phyloP scores from a whole-genome alignment of 805 yeast genomes.

The Schwanniomyces sp. region DNA sequence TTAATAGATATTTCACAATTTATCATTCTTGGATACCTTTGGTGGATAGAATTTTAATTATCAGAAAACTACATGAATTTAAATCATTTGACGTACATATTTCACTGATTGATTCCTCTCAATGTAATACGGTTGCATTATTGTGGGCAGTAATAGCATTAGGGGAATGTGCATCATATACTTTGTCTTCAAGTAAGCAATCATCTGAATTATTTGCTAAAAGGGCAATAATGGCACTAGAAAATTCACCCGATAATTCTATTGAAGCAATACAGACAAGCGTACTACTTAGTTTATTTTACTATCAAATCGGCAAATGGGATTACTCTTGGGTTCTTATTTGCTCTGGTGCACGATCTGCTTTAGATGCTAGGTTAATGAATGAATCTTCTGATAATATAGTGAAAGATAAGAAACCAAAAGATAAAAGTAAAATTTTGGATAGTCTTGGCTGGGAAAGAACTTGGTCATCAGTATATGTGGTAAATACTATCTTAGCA shows the following conservation, averaged over 20 bases:
- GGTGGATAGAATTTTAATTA: constrained; percentile 16
- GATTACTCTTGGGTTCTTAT: constrained; percentile 22
- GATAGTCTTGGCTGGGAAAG: constrained; percentile 17
- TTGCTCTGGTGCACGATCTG: constrained; percentile 21
- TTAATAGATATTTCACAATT: constrained; percentile 17
- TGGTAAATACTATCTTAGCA: constrained; percentile 19
- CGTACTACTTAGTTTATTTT: constrained; percentile 17
- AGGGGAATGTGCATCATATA: constrained; percentile 5
- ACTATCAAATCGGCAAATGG: constrained; percentile 23
- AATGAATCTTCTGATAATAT: neutral
- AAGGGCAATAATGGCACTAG: constrained; percentile 20
- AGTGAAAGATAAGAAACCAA: constrained; percentile 1
- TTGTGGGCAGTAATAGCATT: constrained; percentile 21
- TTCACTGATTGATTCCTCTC: constrained; percentile 3
- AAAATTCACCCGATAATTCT: constrained; percentile 17
- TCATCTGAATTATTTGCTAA: constrained; percentile 11
- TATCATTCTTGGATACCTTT: constrained; percentile 23
- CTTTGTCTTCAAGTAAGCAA: constrained; percentile 2
- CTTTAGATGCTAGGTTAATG: constrained; percentile 23
- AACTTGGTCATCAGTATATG: constrained; percentile 23
- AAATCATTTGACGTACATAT: constrained; percentile 1
- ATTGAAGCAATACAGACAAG: constrained; percentile 23
- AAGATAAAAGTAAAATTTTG: constrained; percentile 5
- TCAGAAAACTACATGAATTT: constrained; percentile 12
- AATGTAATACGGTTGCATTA: constrained; percentile 15